These are phyloP conservation scores for Agrostemma githago DNA, from an alignment of 148 eudicot genomes.

Conservation along the genomic window DNA sequence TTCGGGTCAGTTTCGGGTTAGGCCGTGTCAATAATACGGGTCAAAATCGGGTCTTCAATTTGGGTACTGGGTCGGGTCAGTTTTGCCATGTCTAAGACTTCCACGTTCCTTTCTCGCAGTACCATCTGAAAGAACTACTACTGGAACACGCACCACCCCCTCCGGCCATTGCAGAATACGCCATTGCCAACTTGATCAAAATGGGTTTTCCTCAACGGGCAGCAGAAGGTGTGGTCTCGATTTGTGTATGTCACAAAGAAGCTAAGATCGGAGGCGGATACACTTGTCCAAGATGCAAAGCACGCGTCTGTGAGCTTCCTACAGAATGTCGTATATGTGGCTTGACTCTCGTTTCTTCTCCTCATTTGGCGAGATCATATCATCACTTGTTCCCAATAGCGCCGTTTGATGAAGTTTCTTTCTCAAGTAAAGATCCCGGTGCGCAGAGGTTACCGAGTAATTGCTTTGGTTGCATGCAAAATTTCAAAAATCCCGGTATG, in stretches of 20 bases:
- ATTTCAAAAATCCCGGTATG: slow-evolving; percentile 67
- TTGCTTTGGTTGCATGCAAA: slow-evolving; percentile 89
- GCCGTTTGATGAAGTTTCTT: slow-evolving; percentile 74
- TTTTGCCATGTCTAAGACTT: too few relatives aligned
- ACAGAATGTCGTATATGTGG: slow-evolving; percentile 94
- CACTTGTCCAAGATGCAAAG: slow-evolving; percentile 97
- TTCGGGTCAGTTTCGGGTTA: too few relatives aligned
- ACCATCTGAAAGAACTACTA: slow-evolving; percentile 79
- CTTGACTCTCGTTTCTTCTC: slow-evolving; percentile 94
- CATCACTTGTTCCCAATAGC: slow-evolving; percentile 93
- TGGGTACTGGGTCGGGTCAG: too few relatives aligned
- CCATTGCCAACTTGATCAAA: slow-evolving; percentile 78
- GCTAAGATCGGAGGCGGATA: slow-evolving; percentile 93
- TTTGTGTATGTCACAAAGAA: slow-evolving; percentile 92
- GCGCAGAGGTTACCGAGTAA: slow-evolving; percentile 40
- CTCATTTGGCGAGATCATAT: slow-evolving; percentile 92
- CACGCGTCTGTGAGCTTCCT: slow-evolving; percentile 86
- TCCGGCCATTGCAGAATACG: slow-evolving; percentile 96
- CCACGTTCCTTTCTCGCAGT: slow-evolving; percentile 34
- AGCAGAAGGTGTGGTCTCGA: slow-evolving; percentile 84
- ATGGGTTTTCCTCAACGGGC: slow-evolving; percentile 99
- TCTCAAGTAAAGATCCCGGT: slow-evolving; percentile 33
- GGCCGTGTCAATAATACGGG: too few relatives aligned
- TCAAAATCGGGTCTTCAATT: too few relatives aligned
- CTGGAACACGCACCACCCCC: slow-evolving; percentile 98